Evolutionary conservation across 116 monocot species (phyloP).

Genomic region (Iris pallida): DNA sequence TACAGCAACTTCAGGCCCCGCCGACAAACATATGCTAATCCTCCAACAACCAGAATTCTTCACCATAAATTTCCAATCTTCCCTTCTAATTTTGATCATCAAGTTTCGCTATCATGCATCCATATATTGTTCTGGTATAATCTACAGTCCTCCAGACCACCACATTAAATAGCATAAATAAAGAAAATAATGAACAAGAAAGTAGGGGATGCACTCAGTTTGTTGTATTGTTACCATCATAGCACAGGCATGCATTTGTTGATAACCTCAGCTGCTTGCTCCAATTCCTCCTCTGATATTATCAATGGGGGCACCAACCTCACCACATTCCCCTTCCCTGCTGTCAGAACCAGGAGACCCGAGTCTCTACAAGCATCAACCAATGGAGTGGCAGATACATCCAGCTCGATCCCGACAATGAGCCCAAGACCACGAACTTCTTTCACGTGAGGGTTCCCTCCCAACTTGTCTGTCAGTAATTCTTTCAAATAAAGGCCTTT

Average conservation of each 20-base stretch:
- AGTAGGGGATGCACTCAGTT: background rate
- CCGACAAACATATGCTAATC: no score
- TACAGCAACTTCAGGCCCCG: no score
- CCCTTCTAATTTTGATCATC: no score
- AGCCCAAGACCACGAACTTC: conserved; percentile 79
- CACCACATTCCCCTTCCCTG: conserved; percentile 82
- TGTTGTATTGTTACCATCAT: conserved; percentile 14
- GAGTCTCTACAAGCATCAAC: conserved; percentile 60
- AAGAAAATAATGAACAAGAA: no score
- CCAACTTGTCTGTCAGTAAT: conserved; percentile 38
- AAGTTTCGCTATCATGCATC: no score
- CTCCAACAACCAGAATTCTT: no score
- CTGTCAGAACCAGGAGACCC: conserved; percentile 76
- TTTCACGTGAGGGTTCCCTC: conserved; percentile 47
- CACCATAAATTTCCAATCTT: no score
- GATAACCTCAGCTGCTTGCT: conserved; percentile 53
- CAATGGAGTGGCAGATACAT: conserved; percentile 49
- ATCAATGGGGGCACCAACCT: conserved; percentile 86
- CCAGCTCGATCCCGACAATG: conserved; percentile 76
- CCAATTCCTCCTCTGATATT: conserved; percentile 68
- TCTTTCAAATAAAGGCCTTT: conserved; percentile 70
- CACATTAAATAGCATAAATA: no score
- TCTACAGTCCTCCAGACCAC: no score
- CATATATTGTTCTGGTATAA: no score
- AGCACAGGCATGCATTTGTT: conserved; percentile 54